Base-by-base conservation (phyloP, 768 basidiomycete species). In the Chalciporus piperatus region DNA sequence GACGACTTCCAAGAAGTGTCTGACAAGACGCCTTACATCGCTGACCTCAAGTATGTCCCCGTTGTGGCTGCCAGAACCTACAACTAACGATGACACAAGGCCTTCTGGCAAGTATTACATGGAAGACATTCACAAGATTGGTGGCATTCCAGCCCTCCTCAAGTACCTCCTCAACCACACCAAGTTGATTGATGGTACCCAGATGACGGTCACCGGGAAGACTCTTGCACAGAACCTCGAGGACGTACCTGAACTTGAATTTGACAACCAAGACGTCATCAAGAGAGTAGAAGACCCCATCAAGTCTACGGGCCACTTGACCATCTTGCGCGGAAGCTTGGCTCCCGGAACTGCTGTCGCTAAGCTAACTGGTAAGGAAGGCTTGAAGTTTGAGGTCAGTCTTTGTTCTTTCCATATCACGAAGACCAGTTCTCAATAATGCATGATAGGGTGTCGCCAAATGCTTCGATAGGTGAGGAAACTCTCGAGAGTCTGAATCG, bases 341-440 rank as follows among this genome's bases (percentile, higher is more conserved):
- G 85, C 89, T 3, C 94, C 94, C 0, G 89, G 80, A 44, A 85
- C 85, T 1, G 87, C 92, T 25, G 93, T 98, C 17, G 91, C 92
- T 14, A 98, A 98, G 71, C 74, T 97, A 55, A 96, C 94, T 6
- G 93, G 94, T 13, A 94, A 95, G 70, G 94, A 97, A 70, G 94
- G 94, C 5, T 68, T 82, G 46, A 76, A 72, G 19, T 97, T 97
- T 58, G 87, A 91, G 76, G 89, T 87, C 41, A 40, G 72, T 52
- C 54, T 45, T 38, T 39, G 3, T 41, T 35, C 27, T 38, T 41
- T 13, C n/a, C 27, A 22, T 32, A 27, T 8, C 27, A 7, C 16
- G 19, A 20, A 38, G 13, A 35, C 20, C 32, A 14, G 25, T 41
- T 33, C 30, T 49, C 59, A 25, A 50, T 28, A 28, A 39, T 41